Evolutionary conservation across 768 basidiomycete species (phyloP).

Genomic region (Collybiopsis luxurians): DNA sequence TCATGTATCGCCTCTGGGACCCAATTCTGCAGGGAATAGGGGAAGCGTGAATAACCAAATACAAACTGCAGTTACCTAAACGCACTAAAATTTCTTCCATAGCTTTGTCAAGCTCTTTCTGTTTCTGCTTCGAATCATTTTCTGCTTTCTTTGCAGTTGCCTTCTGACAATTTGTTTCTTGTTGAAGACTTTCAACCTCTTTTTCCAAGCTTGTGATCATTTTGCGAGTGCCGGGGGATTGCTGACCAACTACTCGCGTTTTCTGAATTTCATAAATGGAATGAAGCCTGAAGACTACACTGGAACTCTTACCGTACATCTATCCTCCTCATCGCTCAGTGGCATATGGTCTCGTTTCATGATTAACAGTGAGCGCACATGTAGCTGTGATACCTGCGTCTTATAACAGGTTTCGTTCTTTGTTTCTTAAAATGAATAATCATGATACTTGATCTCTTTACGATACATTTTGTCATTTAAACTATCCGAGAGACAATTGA

Average conservation of each 20-base stretch:
- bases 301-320: too few relatives aligned
- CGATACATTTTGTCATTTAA: too few relatives aligned
- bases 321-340: too few relatives aligned
- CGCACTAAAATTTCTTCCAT: neutral
- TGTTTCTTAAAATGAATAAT: too few relatives aligned
- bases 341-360: too few relatives aligned
- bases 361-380: too few relatives aligned
- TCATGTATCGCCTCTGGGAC: neutral
- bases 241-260: neutral
- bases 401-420: too few relatives aligned
- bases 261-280: too few relatives aligned
- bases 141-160: neutral
- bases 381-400: too few relatives aligned
- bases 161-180: neutral
- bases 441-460: too few relatives aligned
- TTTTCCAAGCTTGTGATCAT: neutral
- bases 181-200: neutral
- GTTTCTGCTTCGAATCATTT: neutral
- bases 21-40: neutral
- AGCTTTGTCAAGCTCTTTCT: neutral
- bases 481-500: too few relatives aligned
- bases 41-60: neutral
- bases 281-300: too few relatives aligned
- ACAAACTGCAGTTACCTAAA: neutral
- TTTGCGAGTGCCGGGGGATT: neutral